These are phyloP conservation scores for Cladophialophora exuberans DNA, from an alignment of 2,329 filamentous ascomycete genomes.

Conservation along the genomic window DNA sequence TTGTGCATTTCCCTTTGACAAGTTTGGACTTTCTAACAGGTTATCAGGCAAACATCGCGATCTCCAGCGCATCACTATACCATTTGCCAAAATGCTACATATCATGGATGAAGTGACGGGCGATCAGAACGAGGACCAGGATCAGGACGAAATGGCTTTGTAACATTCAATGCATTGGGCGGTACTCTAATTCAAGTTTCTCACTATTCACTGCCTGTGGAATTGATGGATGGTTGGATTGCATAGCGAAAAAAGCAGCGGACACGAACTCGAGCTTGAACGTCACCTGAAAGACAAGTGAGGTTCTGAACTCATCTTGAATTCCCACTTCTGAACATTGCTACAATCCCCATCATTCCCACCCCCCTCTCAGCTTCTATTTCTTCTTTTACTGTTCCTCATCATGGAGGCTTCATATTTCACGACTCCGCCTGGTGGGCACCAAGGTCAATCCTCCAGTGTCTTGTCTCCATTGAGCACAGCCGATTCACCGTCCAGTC, in stretches of 20 bases:
- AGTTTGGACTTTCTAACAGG: constrained; percentile 21
- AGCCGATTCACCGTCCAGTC: background rate
- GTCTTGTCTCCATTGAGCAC: background rate
- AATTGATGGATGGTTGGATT: too few relatives aligned
- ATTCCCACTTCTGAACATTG: too few relatives aligned
- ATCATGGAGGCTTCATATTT: constrained; percentile 3
- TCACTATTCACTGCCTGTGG: too few relatives aligned
- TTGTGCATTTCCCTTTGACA: background rate
- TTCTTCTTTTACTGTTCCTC: background rate
- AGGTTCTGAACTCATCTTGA: too few relatives aligned
- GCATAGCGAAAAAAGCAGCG: too few relatives aligned
- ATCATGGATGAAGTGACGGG: constrained; percentile 41
- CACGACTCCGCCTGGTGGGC: constrained; percentile 3
- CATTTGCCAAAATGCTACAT: constrained; percentile 83
- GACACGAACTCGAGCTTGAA: too few relatives aligned
- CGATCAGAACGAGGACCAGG: too few relatives aligned
- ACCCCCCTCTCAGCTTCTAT: too few relatives aligned
- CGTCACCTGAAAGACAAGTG: too few relatives aligned
- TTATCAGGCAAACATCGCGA: constrained; percentile 86
- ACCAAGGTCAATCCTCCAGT: background rate
- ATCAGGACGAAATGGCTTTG: constrained; percentile 35
- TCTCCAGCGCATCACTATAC: constrained; percentile 89
- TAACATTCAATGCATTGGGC: constrained; percentile 6
- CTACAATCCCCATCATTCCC: too few relatives aligned
- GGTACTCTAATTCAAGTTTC: too few relatives aligned